These are phyloP conservation scores for Trichoderma virens DNA, from an alignment of 495 filamentous ascomycete species.

Conservation along the genomic window DNA sequence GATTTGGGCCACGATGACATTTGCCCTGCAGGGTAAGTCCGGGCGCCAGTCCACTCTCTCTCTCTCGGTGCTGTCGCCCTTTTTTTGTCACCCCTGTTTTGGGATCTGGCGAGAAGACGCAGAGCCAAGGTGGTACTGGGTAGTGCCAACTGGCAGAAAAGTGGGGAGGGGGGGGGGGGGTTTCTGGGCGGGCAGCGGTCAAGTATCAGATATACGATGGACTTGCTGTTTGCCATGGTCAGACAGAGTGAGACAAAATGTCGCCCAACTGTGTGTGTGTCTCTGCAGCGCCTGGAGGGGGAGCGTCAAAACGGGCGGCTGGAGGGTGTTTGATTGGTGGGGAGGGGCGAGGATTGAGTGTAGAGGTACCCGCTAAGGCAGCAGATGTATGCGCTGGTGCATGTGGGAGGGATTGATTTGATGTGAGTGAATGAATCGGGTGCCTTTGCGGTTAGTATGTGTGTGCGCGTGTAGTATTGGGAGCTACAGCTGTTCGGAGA, in stretches of 20 bases:
- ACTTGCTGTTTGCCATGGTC: not conserved
- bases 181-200: too few species aligned
- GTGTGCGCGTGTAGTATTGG: too few species aligned
- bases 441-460: not conserved
- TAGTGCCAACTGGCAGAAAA: conserved; percentile 7
- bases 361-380: not conserved
- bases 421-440: too few species aligned
- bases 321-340: too few species aligned
- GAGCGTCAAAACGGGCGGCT: too few species aligned
- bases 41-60: not conserved
- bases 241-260: not conserved
- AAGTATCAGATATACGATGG: not conserved
- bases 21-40: not conserved
- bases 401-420: too few species aligned
- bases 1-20: too few species aligned
- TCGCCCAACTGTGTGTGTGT: not conserved
- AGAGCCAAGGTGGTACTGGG: too few species aligned
- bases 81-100: not conserved
- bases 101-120: not conserved
- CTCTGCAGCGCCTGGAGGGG: not conserved
- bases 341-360: too few species aligned
- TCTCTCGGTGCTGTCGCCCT: not conserved
- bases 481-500: too few species aligned
- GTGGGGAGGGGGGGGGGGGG: not conserved
- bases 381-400: not conserved